Base-by-base conservation (phyloP, 2,329 filamentous ascomycete genomes). In the Penicillium sclerotigenum region DNA sequence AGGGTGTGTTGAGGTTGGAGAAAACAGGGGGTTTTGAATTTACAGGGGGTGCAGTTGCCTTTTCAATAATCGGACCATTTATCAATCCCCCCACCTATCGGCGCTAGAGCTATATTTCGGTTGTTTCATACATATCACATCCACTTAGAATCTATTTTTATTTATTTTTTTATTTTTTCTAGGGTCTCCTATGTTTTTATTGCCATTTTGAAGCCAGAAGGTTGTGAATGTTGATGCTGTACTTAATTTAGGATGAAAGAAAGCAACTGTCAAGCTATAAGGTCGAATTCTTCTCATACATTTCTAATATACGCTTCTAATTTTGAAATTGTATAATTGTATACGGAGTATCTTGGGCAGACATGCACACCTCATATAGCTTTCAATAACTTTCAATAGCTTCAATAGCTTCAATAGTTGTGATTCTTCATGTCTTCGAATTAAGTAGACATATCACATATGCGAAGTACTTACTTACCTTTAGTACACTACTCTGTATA, bases 1-100 rank as follows among this genome's bases (percentile, higher is more conserved):
- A 37, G 24, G 26, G 26, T 45, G 46, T 31, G 31, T 50, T 38
- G 36, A 53, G n/a, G 36, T 37, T 40, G 24, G 26, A 51, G 11
- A 31, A 45, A 49, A 58, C 55, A 60, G 53, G 60, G 60, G 60
- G 16, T 42, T 47, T 52, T 54, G 34, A 47, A 51, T 38, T 49
- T 37, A 41, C 55, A 56, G 53, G 58, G 56, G 37, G 8, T 7
- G 48, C 47, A 56, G 52, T 56, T 59, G 52, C 52, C 54, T 63
- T 58, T 54, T 61, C 50, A 60, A 62, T 58, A 58, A 47, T 45
- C 53, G 51, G 52, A 34, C 59, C 55, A 60, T 56, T 52, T 56
- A 61, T 54, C 60, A 56, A 61, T 59, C 47, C 37, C 59, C 56
- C 60, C 57, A 62, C 59, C 59, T 58, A 51, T 59, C 61, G 59